phyloP scores from a whole-genome alignment of 2,329 filamentous ascomycete species.

The Trichoderma harzianum region DNA sequence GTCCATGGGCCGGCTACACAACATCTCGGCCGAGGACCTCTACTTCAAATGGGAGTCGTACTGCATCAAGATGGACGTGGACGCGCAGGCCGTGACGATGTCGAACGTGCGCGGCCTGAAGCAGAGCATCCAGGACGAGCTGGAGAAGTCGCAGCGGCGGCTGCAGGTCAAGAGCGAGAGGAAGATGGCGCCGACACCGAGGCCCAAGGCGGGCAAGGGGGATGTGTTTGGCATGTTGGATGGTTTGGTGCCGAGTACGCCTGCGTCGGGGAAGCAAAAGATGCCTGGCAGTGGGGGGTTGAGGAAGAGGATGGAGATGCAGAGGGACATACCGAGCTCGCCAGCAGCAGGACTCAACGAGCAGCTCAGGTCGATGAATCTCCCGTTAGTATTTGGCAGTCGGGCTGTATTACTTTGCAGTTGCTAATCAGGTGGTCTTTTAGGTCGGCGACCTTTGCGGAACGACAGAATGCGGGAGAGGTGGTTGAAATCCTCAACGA shows the following conservation, averaged over 20 bases:
- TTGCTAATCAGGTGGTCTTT: not conserved
- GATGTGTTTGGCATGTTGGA: slow-evolving; percentile 87
- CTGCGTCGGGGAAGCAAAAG: slow-evolving; percentile 41
- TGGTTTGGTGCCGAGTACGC: slow-evolving; percentile 64
- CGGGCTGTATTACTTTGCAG: not conserved
- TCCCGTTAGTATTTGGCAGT: slow-evolving; percentile 26
- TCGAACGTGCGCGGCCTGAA: slow-evolving; percentile 75
- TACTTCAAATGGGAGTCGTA: slow-evolving; percentile 99
- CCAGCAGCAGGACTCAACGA: slow-evolving; percentile 33
- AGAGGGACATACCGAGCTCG: slow-evolving; percentile 31
- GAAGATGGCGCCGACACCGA: slow-evolving; percentile 59
- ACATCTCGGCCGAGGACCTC: slow-evolving; percentile 76
- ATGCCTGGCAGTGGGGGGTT: slow-evolving; percentile 29
- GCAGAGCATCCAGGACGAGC: slow-evolving; percentile 76
- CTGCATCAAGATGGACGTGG: slow-evolving; percentile 86
- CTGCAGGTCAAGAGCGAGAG: slow-evolving; percentile 62
- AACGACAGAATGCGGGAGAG: slow-evolving; percentile 76
- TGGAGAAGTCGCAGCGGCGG: slow-evolving; percentile 73
- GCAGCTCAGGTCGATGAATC: slow-evolving; percentile 33
- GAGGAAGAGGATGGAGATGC: slow-evolving; percentile 33
- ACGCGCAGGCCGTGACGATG: slow-evolving; percentile 66
- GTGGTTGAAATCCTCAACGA: slow-evolving; percentile 79
- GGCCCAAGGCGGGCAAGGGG: slow-evolving; percentile 43
- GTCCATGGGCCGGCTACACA: slow-evolving; percentile 82
- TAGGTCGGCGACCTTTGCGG: slow-evolving; percentile 55